These are phyloP conservation scores for Penicillium corylophilum DNA, from an alignment of 2,329 filamentous ascomycete species.

Conservation along the genomic window DNA sequence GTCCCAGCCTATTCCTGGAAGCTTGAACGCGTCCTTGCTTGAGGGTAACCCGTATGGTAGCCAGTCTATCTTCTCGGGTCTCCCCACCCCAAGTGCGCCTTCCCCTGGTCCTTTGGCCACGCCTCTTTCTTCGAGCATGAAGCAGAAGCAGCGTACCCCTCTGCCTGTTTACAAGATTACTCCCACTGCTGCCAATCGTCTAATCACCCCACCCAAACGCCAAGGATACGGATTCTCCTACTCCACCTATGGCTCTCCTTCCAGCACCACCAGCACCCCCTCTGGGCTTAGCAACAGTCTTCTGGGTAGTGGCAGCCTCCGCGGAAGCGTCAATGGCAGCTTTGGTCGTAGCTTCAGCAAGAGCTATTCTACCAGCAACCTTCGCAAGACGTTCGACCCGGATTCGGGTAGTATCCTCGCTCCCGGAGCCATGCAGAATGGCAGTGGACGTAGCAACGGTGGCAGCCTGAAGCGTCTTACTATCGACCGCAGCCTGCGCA, in stretches of 20 bases:
- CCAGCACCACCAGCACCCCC: conserved; percentile 67
- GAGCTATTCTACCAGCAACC: conserved; percentile 83
- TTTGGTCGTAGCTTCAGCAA: conserved; percentile 73
- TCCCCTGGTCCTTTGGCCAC: conserved; percentile 89
- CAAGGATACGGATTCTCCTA: conserved; percentile 87
- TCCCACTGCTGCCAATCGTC: conserved; percentile 73
- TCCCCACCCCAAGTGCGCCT: conserved; percentile 62
- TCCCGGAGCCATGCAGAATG: conserved; percentile 78
- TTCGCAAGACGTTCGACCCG: conserved; percentile 75
- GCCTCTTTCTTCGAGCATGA: conserved; percentile 73
- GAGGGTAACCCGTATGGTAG: conserved; percentile 90
- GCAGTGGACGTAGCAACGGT: conserved; percentile 62
- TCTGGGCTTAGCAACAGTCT: conserved; percentile 13
- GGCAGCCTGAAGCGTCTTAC: conserved; percentile 83
- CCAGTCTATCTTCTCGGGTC: conserved; percentile 76
- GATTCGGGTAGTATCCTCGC: conserved; percentile 79
- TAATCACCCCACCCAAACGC: conserved; percentile 79
- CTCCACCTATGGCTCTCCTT: conserved; percentile 83
- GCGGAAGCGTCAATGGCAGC: conserved; percentile 50
- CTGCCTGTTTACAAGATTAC: conserved; percentile 86
- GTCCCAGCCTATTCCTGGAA: conserved; percentile 43
- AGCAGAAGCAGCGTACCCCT: conserved; percentile 74
- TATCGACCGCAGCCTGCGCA: conserved; percentile 84
- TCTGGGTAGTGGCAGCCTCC: conserved; percentile 26
- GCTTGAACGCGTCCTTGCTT: conserved; percentile 73